Base-by-base conservation (phyloP, 805 yeast genomes). In the Myxozyma vanderwaltii region DNA sequence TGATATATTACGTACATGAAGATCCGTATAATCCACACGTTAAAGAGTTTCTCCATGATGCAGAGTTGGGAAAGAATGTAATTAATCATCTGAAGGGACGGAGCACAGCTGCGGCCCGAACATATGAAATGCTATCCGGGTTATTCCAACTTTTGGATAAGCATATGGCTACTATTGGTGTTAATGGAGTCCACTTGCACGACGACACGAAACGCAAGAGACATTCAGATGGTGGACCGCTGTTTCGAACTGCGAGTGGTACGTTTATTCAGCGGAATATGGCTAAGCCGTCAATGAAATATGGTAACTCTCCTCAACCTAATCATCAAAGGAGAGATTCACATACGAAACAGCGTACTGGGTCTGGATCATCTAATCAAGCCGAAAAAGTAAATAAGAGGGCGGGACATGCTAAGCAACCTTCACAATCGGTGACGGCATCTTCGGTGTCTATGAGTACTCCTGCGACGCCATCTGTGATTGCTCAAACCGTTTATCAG, bases 11-110 rank as follows among this genome's bases (percentile, higher is more conserved):
- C 70, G 86, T 83, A 57, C 92, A 88, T 71, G 82, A 79, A 57
- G 75, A 73, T 58, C 69, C 71, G 58, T 53, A 67, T 48, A 63
- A 63, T 56, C 61, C 69, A 53, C 61, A 67, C 54, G 64, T 71
- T 54, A 60, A 75, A 38, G 79, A 75, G 45, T 83, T 88, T 53
- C 79, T 85, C 59, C 77, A 81, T 54, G 96, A 89, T 72, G 94
- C 94, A 2, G 95, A 88, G 68, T 77, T 82, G 54, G 97, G 97
- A 17, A 85, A 86, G 71, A 82, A 82, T 63, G 88, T 89, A 0
- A 76, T 91, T 63, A 85, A 86, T 56, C 75, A 80, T 36, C 77
- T 91, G 69, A 89, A 88, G 68, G 88, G 84, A 68, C 82, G 85
- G 64, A 84, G 91, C 51, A 82, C 82, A 73, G 88, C 96, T 2